Base-by-base conservation (phyloP, 257 asterid species). In the Plantago elongata region DNA sequence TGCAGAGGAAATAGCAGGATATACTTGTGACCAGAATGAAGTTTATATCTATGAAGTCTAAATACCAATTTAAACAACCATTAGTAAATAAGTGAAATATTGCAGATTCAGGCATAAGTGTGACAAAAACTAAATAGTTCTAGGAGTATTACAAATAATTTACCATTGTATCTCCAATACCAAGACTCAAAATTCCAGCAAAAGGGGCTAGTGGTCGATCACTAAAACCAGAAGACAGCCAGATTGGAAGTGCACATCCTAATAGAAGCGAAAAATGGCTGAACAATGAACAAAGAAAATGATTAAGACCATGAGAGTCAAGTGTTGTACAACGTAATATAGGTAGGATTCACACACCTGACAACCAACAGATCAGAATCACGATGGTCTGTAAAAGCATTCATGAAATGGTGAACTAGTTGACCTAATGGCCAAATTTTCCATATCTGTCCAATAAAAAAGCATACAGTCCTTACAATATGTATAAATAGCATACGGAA, bases 141-240 rank as follows among this genome's bases (percentile, higher is more conserved):
- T 40, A 61, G 56, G 57, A 63, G 63, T 47, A 51, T 9, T 37
- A 72, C 40, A 48, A 45, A 67, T 47, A 22, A 51, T 14, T 83
- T 79, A 93, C 99, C 99, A 93, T 89, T 44, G 99, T 89, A 78
- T 93, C 99, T 51, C 99, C 99, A 63, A 89, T 89, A 65, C 97
- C 96, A 73, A 93, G 94, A 73, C 99, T 93, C 83, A 93, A 75
- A 73, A 93, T 93, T 69, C 97, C 97, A 75, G 99, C 96, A 74
- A 89, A 89, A 57, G 97, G 94, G 62, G 96, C 95, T 66, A 93
- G 83, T 57, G 97, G 97, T 44, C 96, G 87, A 74, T 93, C 97
- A 65, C 70, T 85, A 64, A 72, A 81, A 57, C 91, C 94, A 63
- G 94, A 82, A 45, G 95, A 89, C 72, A 93, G 68, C 96, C 97